Base-by-base conservation (phyloP, 2,329 filamentous ascomycete genomes). In the Ceratocystis smalleyi region DNA sequence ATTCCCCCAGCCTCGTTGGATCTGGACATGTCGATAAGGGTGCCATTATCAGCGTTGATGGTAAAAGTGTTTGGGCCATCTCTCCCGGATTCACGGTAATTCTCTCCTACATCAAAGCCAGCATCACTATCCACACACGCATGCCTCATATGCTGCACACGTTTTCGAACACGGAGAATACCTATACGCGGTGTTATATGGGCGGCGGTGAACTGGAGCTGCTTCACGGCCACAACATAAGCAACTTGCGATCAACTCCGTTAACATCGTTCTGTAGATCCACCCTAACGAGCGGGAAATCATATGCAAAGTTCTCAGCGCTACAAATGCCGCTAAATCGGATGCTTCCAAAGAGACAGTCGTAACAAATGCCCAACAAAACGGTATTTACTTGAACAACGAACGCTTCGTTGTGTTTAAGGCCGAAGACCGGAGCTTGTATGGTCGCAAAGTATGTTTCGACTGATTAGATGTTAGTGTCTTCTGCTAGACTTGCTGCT, bases 21-120 rank as follows among this genome's bases (percentile, higher is more conserved):
- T 85, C 81, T 71, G 85, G 85, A 72, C 86, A 91, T 74, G 77
- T 95, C 72, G 87, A 94, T 78, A 86, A 90, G 78, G 91, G 82
- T 71, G 88, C 88, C 73, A 91, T 96, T 74, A 84, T 94, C 79
- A 91, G 87, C 76, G 78, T 77, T 69, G 87, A 87, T 70, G 89
- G 90, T 71, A 88, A 88, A 76, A 90, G 86, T 73, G 81, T 83
- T 70, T 95, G 90, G 89, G 90, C 90, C 67, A 74, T 79, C 51
- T 85, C 84, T 32, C 24, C 81, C 63, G 82, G 80, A 69, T 95
- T 96, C 78, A 77, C 80, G 73, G 90, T 96, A 86, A 75, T 77
- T 73, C 66, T 66, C 59, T n/a, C 65, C 54, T 5, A 57, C 32
- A 2, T 8, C 24, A 30, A 35, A 24, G 17, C 22, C 32, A n/a